Evolutionary conservation across 1,284 basidiomycete species (phyloP).

Genomic region (Cryptococcus wingfieldii): DNA sequence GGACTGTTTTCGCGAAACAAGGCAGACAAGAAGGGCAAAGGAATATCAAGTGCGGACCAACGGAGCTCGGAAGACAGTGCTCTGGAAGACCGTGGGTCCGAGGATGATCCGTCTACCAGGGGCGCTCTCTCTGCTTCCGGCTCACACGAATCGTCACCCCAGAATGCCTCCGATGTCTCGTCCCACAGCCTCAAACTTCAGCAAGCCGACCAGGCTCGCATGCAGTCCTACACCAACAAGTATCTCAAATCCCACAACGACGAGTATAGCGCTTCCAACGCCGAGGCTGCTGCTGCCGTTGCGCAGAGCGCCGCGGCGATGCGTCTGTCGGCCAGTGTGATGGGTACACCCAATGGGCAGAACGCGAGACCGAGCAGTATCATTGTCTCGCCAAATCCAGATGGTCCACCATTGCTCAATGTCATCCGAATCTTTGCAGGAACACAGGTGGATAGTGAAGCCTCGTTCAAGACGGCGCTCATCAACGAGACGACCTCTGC

Average conservation of each 20-base stretch:
- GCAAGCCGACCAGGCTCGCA: slow-evolving; percentile 80
- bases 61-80: slow-evolving; percentile 35
- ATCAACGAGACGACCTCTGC: slow-evolving; percentile 81
- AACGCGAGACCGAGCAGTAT: slow-evolving; percentile 51
- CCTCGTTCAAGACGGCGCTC: slow-evolving; percentile 95
- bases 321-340: slow-evolving; percentile 27
- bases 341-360: slow-evolving; percentile 23
- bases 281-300: slow-evolving; percentile 38
- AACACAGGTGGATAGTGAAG: slow-evolving; percentile 71
- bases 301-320: slow-evolving; percentile 41
- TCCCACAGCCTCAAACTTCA: slow-evolving; percentile 65
- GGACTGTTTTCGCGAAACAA: slow-evolving; percentile 64
- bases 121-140: neutral
- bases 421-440: slow-evolving; percentile 95
- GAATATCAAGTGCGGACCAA: slow-evolving; percentile 41
- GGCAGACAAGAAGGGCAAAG: slow-evolving; percentile 63
- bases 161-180: slow-evolving; percentile 11
- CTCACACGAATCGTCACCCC: slow-evolving; percentile 39
- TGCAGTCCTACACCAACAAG: slow-evolving; percentile 74
- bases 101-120: slow-evolving; percentile 6
- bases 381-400: slow-evolving; percentile 50
- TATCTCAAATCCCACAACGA: slow-evolving; percentile 79
- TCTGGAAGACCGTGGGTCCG: slow-evolving; percentile 18
- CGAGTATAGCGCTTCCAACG: slow-evolving; percentile 54
- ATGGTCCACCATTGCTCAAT: slow-evolving; percentile 72